Conservation (phyloP, 2,329 filamentous ascomycete species). For the Xylariaceae sp. region DNA sequence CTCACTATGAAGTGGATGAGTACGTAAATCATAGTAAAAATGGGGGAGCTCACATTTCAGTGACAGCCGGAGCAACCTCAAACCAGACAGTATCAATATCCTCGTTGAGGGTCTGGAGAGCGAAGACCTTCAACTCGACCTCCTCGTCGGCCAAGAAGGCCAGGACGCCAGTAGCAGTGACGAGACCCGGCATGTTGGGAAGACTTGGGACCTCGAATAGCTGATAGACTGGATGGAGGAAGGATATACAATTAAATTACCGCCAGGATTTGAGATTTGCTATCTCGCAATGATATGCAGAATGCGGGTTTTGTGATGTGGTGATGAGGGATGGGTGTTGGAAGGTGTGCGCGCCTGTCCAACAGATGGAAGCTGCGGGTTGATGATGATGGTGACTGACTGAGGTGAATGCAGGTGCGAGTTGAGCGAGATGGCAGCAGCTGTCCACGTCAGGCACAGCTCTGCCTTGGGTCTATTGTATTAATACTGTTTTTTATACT, state of each 20-base stretch:
- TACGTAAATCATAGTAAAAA: background rate
- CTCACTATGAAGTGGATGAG: constrained; percentile 59
- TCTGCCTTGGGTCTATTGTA: constrained; percentile 30
- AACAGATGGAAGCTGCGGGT: background rate
- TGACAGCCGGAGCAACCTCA: constrained; percentile 87
- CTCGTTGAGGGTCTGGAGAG: constrained; percentile 89
- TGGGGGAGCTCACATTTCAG: constrained; percentile 69
- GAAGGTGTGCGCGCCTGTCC: background rate
- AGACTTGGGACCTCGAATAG: background rate
- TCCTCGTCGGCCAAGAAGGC: constrained; percentile 95
- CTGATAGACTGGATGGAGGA: background rate
- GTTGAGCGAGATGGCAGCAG: background rate
- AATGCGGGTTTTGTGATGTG: too few species aligned
- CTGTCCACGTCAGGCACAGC: constrained; percentile 45
- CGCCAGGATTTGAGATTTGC: too few species aligned
- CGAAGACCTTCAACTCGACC: constrained; percentile 89
- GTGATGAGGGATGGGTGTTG: background rate
- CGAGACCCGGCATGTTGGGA: constrained; percentile 78
- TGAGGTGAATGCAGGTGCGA: background rate
- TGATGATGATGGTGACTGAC: background rate
- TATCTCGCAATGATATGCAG: too few species aligned
- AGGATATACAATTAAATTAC: background rate
- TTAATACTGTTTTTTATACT: background rate
- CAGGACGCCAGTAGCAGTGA: constrained; percentile 89
- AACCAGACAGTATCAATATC: constrained; percentile 98